Conservation (phyloP, 2,329 filamentous ascomycete genomes). For the Myriosclerotinia scirpicola region DNA sequence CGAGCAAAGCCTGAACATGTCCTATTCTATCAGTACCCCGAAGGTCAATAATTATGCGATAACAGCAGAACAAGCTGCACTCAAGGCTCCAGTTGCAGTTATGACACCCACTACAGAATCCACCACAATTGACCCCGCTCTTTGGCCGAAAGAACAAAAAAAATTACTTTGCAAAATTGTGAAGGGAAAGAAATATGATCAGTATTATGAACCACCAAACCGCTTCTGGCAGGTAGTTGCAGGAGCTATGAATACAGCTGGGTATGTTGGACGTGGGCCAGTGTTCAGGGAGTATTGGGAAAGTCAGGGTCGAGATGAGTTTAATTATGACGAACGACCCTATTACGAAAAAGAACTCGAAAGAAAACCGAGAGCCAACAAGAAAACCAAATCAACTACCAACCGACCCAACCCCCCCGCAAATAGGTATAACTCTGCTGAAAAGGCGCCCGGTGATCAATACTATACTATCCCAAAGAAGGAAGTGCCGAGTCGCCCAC, state of each 20-base stretch:
- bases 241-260: neutral
- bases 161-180: neutral
- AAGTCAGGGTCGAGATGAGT: neutral
- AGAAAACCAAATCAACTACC: neutral
- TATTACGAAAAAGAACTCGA: neutral
- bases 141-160: neutral
- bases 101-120: neutral
- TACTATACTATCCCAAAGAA: neutral
- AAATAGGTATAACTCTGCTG: neutral
- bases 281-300: constrained; percentile 4
- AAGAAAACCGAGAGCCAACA: neutral
- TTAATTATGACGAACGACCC: neutral
- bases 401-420: neutral
- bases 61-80: neutral
- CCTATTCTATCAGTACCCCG: neutral
- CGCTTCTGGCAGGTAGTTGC: neutral
- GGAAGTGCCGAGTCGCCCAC: neutral
- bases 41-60: neutral
- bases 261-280: neutral
- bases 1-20: neutral
- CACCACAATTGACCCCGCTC: neutral
- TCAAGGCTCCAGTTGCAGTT: neutral
- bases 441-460: neutral
- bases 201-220: neutral
- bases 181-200: neutral